Evolutionary conservation across 1,139 yeast species (phyloP).

Genomic region (Diutina siamensis): DNA sequence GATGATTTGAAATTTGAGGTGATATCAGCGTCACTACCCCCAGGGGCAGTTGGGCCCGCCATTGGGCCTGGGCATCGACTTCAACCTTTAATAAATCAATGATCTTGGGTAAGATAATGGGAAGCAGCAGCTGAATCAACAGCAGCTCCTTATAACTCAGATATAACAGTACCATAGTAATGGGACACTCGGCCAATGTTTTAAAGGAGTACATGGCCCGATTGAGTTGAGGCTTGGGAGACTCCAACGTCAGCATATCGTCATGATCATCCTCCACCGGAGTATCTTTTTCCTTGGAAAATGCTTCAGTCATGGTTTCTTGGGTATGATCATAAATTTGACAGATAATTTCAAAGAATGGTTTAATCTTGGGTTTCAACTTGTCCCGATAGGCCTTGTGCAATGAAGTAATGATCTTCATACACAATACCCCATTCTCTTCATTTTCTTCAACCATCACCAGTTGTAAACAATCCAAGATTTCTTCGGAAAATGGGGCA

Average conservation of each 20-base stretch:
- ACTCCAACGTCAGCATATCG: constrained; percentile 2
- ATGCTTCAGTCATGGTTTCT: constrained; percentile 56
- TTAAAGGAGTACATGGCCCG: constrained; percentile 75
- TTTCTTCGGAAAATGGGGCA: constrained; percentile 54
- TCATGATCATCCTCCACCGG: neutral
- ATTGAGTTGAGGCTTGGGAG: constrained; percentile 17
- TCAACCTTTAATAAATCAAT: constrained; percentile 65
- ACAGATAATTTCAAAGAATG: constrained; percentile 67
- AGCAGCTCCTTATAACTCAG: constrained; percentile 64
- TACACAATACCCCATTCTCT: constrained; percentile 86
- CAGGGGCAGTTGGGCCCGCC: constrained; percentile 48
- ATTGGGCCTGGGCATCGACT: constrained; percentile 39
- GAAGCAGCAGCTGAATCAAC: constrained; percentile 59
- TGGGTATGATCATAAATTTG: constrained; percentile 76
- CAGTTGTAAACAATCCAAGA: constrained; percentile 50
- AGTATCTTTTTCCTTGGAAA: constrained; percentile 15
- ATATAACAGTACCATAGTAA: constrained; percentile 85
- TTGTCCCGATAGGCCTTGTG: constrained; percentile 74
- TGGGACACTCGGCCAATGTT: constrained; percentile 92
- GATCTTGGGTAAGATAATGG: constrained; percentile 72
- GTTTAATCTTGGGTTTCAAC: constrained; percentile 62
- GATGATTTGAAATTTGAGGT: constrained; percentile 66
- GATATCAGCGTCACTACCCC: constrained; percentile 40
- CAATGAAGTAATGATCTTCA: constrained; percentile 80
- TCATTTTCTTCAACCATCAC: constrained; percentile 74